A percentile compares a stretch with the other conserved stretches of the same genome.
Conservation (phyloP, 208 protist genomes). For the Angomonas ambiguus region DNA sequence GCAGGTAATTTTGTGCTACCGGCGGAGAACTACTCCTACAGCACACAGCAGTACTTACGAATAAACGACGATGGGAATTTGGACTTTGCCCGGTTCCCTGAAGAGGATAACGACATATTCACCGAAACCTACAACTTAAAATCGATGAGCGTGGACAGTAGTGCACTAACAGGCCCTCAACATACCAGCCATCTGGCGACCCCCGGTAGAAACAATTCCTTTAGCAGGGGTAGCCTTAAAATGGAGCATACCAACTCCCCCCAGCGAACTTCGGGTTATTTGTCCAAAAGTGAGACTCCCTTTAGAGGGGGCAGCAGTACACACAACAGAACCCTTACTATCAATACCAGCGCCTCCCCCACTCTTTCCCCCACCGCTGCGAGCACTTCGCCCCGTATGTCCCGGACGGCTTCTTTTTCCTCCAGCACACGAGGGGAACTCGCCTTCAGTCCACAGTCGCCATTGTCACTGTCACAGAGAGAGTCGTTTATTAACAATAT, state of each 20-base stretch:
- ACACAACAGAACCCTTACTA: neutral
- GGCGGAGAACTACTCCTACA: conserved; percentile 25
- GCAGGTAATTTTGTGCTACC: conserved; percentile 80
- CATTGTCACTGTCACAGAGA: neutral
- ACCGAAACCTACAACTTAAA: conserved; percentile 25
- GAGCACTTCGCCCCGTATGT: neutral
- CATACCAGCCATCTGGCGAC: conserved; percentile 26
- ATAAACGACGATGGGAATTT: conserved; percentile 80
- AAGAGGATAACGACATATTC: conserved; percentile 53
- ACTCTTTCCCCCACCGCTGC: neutral
- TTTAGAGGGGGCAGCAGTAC: conserved; percentile 21
- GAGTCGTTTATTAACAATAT: neutral
- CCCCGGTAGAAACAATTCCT: conserved; percentile 35
- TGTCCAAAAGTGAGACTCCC: conserved; percentile 45
- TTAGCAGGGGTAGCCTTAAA: conserved; percentile 28
- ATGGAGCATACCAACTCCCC: conserved; percentile 25
- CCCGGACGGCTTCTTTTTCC: neutral
- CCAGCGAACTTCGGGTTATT: conserved; percentile 17
- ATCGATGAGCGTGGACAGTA: conserved; percentile 34
- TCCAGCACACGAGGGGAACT: neutral
- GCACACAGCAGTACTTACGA: conserved; percentile 62
- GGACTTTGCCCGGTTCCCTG: conserved; percentile 57
- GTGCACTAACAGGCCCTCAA: conserved; percentile 21
- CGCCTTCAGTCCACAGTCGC: neutral
- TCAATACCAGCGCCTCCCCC: neutral